A percentile compares a stretch with the other conserved stretches of the same genome.
These are phyloP conservation scores for Trametes coccinea DNA, from an alignment of 768 basidiomycete genomes.

Conservation along the genomic window DNA sequence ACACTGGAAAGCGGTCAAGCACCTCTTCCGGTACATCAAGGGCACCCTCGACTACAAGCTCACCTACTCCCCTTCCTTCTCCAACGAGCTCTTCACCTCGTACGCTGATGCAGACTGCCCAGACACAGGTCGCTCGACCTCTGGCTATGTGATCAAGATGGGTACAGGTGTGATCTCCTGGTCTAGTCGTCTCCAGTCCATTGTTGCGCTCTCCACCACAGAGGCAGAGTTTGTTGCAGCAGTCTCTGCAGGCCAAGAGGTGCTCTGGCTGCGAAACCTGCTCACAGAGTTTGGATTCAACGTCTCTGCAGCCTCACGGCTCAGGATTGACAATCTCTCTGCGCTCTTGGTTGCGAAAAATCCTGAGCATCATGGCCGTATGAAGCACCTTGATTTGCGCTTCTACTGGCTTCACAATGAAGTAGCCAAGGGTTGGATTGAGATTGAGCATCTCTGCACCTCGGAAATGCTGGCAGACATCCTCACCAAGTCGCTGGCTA, in stretches of 20 bases:
- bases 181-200: conserved; percentile 38
- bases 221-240: conserved; percentile 38
- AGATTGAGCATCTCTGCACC: too few relatives aligned
- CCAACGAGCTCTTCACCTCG: neutral
- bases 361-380: too few relatives aligned
- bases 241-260: too few relatives aligned
- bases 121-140: conserved; percentile 7
- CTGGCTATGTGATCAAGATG: conserved; percentile 39
- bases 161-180: conserved; percentile 40
- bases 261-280: conserved; percentile 20
- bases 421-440: too few relatives aligned
- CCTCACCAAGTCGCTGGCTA: too few relatives aligned
- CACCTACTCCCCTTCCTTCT: conserved; percentile 6
- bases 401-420: too few relatives aligned
- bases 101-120: conserved; percentile 7
- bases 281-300: conserved; percentile 24
- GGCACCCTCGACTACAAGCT: conserved; percentile 33
- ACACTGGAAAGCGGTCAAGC: conserved; percentile 42
- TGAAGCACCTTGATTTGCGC: too few relatives aligned
- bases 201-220: conserved; percentile 34
- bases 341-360: too few relatives aligned
- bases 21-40: conserved; percentile 38
- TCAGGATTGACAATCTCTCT: conserved; percentile 26
- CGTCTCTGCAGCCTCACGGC: conserved; percentile 32
- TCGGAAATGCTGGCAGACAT: too few relatives aligned